Evolutionary conservation across 2,329 filamentous ascomycete genomes (phyloP).

Genomic region (Calonectria leucothoes): DNA sequence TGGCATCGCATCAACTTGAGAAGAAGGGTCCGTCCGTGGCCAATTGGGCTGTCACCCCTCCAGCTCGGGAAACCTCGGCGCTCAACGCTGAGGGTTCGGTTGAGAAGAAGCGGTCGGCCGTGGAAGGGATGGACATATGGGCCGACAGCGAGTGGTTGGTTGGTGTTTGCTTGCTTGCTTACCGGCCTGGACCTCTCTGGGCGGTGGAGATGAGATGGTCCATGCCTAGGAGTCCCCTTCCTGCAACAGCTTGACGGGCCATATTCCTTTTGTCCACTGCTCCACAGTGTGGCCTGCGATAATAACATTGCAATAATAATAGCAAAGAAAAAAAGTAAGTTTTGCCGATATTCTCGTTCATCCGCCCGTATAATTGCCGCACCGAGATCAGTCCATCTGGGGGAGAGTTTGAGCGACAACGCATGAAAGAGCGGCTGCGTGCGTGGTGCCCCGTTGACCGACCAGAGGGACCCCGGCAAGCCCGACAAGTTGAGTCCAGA

Average conservation of each 20-base stretch:
- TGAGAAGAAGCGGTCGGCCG: not conserved
- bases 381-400: not conserved
- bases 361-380: slow-evolving; percentile 1
- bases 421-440: not conserved
- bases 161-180: too few relatives aligned
- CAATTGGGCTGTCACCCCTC: not conserved
- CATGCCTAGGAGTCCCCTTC: not conserved
- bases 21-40: not conserved
- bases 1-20: not conserved
- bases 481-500: not conserved
- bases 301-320: too few relatives aligned
- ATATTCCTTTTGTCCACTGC: not conserved
- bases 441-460: not conserved
- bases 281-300: not conserved
- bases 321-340: not conserved
- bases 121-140: not conserved
- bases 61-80: not conserved
- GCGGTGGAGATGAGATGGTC: not conserved
- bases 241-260: not conserved
- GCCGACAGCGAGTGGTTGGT: not conserved
- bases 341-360: not conserved
- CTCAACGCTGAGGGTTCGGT: not conserved
- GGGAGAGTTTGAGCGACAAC: not conserved
- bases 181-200: not conserved
- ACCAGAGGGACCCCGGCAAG: not conserved